Evolutionary conservation across 2,329 filamentous ascomycete species (phyloP).

Genomic region (Dactylonectria estremocensis): DNA sequence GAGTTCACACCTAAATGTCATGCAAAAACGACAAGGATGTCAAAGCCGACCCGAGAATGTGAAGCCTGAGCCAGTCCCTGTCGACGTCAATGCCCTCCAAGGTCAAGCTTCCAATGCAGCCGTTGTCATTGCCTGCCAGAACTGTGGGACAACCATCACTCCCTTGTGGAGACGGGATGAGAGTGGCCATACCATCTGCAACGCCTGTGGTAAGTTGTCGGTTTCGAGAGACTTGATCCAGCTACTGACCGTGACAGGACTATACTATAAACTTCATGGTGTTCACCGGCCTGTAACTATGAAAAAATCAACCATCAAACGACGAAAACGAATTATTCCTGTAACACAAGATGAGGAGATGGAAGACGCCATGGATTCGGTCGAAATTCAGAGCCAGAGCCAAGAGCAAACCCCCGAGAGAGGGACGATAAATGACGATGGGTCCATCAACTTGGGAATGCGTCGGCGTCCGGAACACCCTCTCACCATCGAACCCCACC

Average conservation of each 20-base stretch:
- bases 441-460: conserved; percentile 74
- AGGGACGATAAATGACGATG: conserved; percentile 74
- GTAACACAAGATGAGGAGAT: conserved; percentile 71
- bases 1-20: conserved; percentile 78
- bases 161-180: conserved; percentile 96
- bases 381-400: conserved; percentile 55
- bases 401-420: conserved; percentile 61
- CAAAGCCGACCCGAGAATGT: conserved; percentile 44
- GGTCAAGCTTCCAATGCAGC: conserved; percentile 51
- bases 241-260: conserved; percentile 66
- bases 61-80: conserved; percentile 49
- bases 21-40: conserved; percentile 62
- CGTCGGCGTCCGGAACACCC: conserved; percentile 64
- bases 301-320: conserved; percentile 98
- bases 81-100: conserved; percentile 55
- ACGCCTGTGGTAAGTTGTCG: conserved; percentile 86
- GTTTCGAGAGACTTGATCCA: conserved; percentile 1
- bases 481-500: conserved; percentile 64
- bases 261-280: conserved; percentile 97
- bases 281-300: conserved; percentile 95
- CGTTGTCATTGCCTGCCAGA: conserved; percentile 90
- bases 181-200: conserved; percentile 96
- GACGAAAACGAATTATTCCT: conserved; percentile 93
- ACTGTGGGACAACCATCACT: conserved; percentile 96
- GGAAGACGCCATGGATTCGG: conserved; percentile 65